Evolutionary conservation across 768 basidiomycete species (phyloP), one percentile per base, ranked within the genome.

Genomic region (Rhizopogon vulgaris): DNA sequence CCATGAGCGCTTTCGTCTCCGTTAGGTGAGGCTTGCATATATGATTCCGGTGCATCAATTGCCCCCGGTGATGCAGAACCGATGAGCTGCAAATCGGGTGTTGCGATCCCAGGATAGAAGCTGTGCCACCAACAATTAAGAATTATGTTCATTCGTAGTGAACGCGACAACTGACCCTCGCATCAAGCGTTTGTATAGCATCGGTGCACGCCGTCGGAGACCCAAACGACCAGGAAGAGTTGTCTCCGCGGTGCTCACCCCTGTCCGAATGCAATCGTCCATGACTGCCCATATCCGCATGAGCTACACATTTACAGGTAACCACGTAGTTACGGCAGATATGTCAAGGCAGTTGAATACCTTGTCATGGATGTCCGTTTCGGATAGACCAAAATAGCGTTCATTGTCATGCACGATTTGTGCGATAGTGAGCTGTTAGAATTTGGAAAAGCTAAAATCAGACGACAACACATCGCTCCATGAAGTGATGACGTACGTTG

Each of bases 371-470:
- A 93, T 87, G 8, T 90, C 84, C 18, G 80, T 80, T 46, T 89
- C 82, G 3, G 82, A 80, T 52, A 86, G 79, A 14, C 90, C 87
- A 60, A 90, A 93, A 54, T 76, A 82, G 59, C 81, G 78, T 68
- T 96, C 93, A 62, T 96, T 96, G 68, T 94, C 88, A 64, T 90
- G 89, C 1, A 95, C 91, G 46, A 93, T 86, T 69, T 95, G 93
- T 9, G 93, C 90, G 58, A 95, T 94, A 3, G 91, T 92, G 77
- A 94, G 79, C 92, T 94, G 60, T 30, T 46, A 15, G 14, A 24
- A 9, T 60, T 30, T 46, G 22, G 14, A 24, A 9, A 14, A 15
- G 8, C 32, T 18, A 22, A 18, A 34, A 34, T 46, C 22, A 34
- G 22, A 34, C 6, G 34, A 18, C n/a, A 8, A 15, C 7, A 38